phyloP scores from a whole-genome alignment of 768 basidiomycete genomes.

The Gyrodon lividus region DNA sequence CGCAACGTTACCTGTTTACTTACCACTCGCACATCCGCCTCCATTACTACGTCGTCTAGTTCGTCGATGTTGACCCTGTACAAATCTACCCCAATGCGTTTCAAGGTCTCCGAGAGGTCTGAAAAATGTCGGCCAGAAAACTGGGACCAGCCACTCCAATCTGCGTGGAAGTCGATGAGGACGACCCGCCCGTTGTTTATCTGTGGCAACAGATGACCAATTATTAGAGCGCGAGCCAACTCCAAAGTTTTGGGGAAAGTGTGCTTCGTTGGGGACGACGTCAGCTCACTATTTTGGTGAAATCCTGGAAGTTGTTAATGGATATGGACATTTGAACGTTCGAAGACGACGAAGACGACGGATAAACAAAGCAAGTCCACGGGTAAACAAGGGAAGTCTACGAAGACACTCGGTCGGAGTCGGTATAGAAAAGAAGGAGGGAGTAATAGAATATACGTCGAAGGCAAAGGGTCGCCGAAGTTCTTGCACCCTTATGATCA shows the following conservation, averaged over 20 bases:
- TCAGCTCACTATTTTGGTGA: constrained; percentile 17
- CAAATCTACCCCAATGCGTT: constrained; percentile 45
- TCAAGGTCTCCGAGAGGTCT: constrained; percentile 21
- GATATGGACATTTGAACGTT: constrained; percentile 13
- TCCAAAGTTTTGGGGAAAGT: neutral
- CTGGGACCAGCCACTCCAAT: constrained; percentile 11
- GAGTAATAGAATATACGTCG: neutral
- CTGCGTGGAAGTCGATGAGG: constrained; percentile 23
- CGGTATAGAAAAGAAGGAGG: neutral
- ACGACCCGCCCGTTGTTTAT: constrained; percentile 27
- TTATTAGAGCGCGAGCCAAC: neutral
- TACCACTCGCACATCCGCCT: constrained; percentile 63
- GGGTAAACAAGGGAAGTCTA: neutral
- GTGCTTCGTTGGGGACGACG: neutral
- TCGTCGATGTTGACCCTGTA: constrained; percentile 77
- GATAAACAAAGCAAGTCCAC: neutral
- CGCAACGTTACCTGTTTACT: constrained; percentile 18
- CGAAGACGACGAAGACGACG: neutral
- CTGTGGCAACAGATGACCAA: constrained; percentile 6
- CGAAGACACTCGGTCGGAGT: neutral
- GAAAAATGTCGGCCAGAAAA: constrained; percentile 12
- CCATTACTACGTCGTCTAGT: constrained; percentile 49
- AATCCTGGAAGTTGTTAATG: constrained; percentile 20
- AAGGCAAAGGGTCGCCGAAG: neutral
- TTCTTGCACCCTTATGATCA: no score